Base-by-base conservation (phyloP, 139 green algal genomes). In the Auxenochlorella pyrenoidosa region DNA sequence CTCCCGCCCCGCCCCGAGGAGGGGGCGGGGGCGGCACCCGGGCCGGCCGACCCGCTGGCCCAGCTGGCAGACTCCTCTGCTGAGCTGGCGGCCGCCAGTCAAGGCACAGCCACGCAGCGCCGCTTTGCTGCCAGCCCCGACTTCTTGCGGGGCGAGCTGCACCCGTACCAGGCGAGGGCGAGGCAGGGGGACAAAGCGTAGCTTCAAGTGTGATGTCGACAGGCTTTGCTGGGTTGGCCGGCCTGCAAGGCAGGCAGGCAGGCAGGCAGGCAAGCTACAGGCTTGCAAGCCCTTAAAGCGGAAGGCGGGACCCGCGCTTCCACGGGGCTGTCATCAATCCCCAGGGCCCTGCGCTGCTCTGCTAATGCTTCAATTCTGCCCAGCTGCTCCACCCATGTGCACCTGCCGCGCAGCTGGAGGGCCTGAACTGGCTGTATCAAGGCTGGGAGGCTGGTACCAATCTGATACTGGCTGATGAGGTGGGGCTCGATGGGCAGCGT, bases 381-480 rank as follows among this genome's bases (percentile, higher is more conserved):
- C 21, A 68, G 12, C 19, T n/a, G 59, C 19, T 6, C 16, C 59
- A 6, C 22, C 59, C 6, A 54, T 10, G 4, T 40, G 66, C 30
- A 8, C 66, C 72, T 30, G 16, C 38, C 22, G 2, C 40, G 58
- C 79, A 84, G 80, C 63, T 85, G 80, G 80, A 85, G 41, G 80
- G 80, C 28, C 28, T 76, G 28, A 85, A 85, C 40, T 85, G 80
- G 80, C 40, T 85, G 80, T 75, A 85, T 18, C 60, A 75, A 28
- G 80, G 80, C 60, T 85, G 66, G 40, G 60, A 60, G 60, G 30
- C 21, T 40, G 28, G 43, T 40, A 75, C 63, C 40, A 75, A 85
- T 30, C 63, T 85, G 2, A 85, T 85, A 28, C 63, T 85, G 40
- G 80, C 80, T 19, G 80, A 85, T 26, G 80, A 85, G 70, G 70